Conservation (phyloP, 345 rosid species). For the Aegle marmelos region DNA sequence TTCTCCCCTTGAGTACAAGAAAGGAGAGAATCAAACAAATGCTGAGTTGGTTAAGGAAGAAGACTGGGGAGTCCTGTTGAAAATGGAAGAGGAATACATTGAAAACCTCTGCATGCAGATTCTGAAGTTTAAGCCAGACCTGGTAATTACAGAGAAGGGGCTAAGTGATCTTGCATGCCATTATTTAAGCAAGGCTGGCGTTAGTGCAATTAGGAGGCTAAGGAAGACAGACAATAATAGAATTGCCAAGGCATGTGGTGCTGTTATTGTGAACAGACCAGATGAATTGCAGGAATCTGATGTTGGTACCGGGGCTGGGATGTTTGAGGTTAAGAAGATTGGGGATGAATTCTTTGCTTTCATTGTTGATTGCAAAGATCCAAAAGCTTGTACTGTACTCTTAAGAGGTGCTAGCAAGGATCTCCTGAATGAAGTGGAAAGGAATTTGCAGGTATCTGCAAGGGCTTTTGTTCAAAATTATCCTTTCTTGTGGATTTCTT, state of each 20-base stretch:
- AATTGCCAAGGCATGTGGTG: conserved; percentile 95
- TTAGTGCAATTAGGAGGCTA: conserved; percentile 92
- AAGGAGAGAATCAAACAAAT: conserved; percentile 98
- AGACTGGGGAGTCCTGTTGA: conserved; percentile 82
- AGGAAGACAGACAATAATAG: conserved; percentile 89
- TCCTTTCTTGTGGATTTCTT: background rate
- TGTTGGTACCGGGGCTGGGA: conserved; percentile 92
- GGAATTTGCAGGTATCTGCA: conserved; percentile 79
- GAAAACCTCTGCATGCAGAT: conserved; percentile 79
- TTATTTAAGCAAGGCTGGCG: conserved; percentile 88
- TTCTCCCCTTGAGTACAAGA: conserved; percentile 95
- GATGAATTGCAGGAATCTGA: conserved; percentile 97
- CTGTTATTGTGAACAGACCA: conserved; percentile 90
- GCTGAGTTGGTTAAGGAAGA: conserved; percentile 91
- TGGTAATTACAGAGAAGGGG: conserved; percentile 96
- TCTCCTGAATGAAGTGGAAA: conserved; percentile 92
- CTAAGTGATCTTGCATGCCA: conserved; percentile 96
- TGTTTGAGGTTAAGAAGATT: conserved; percentile 91
- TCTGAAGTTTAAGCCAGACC: conserved; percentile 82
- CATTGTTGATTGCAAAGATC: conserved; percentile 88
- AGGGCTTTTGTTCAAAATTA: conserved; percentile 4
- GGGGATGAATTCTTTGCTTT: conserved; percentile 95
- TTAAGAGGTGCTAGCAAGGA: conserved; percentile 98
- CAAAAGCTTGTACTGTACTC: conserved; percentile 91
- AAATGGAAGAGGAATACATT: conserved; percentile 92